Base-by-base conservation (phyloP, 345 rosid species). In the Corchorus capsularis region DNA sequence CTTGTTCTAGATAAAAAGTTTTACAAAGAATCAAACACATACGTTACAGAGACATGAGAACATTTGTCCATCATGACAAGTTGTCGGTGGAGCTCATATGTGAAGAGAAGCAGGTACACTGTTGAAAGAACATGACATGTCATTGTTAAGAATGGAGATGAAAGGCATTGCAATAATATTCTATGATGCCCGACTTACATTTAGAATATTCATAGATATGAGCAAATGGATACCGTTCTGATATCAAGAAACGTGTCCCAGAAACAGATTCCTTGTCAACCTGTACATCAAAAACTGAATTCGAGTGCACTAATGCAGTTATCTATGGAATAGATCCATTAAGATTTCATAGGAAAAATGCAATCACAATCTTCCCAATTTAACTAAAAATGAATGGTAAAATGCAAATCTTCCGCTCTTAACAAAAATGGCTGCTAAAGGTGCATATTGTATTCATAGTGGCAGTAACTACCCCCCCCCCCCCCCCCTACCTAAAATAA, bases 81-180 rank as follows among this genome's bases (percentile, higher is more conserved):
- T 63, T 82, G 88, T 82, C 80, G 88, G 75, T 91, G 95, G 72
- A 96, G 92, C 84, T 90, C 87, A 68, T 92, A 89, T 1, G 99
- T 79, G 89, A 92, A 89, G 55, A 96, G 87, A 79, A 92, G 80
- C 52, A 91, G 75, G 81, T 90, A 96, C 57, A 92, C 98, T 96
- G 81, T 79, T 49, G 61, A 81, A 56, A 78, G 19, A 83, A 77
- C 46, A 75, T 17, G 34, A 77, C 52, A 63, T 6, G 57, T 63
- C 74, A 63, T 45, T 37, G 54, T 54, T 68, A 71, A 53, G 63
- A 81, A 59, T 35, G 19, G 43, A 81, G 35, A 69, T 37, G 34
- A 66, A 61, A 73, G 17, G 59, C 32, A 72, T 66, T 8, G 17
- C 19, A 59, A 62, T 54, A 20, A 56, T 66, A 19, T 45, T 47